phyloP scores from a whole-genome alignment of 306 rosid genomes.

The Sicyos edulis region DNA sequence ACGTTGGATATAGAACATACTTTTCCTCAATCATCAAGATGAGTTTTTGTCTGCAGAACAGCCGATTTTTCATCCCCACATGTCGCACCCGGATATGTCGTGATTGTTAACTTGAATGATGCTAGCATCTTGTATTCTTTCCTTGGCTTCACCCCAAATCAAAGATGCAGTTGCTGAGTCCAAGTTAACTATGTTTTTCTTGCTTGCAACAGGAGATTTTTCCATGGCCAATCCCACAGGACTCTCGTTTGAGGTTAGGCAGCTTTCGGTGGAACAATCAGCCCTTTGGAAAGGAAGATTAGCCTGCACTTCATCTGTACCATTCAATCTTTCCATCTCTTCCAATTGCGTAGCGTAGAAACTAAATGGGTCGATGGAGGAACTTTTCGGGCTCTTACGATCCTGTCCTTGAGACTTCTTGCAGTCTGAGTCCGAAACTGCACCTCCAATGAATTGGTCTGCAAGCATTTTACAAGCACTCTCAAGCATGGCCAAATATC shows the following conservation, averaged over 20 bases:
- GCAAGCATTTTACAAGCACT: slow-evolving; percentile 98
- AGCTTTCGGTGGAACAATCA: slow-evolving; percentile 94
- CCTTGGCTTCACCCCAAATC: slow-evolving; percentile 72
- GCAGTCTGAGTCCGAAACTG: slow-evolving; percentile 53
- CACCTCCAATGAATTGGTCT: slow-evolving; percentile 75
- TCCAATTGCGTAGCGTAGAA: slow-evolving; percentile 54
- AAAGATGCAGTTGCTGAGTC: slow-evolving; percentile 56
- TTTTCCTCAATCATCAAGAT: not conserved
- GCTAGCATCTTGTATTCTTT: slow-evolving; percentile 62
- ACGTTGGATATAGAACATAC: slow-evolving; percentile 1
- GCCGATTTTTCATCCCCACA: slow-evolving; percentile 43
- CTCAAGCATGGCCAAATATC: slow-evolving; percentile 95
- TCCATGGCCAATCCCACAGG: slow-evolving; percentile 66
- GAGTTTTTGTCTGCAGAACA: slow-evolving; percentile 1
- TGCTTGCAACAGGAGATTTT: slow-evolving; percentile 59
- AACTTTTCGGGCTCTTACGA: slow-evolving; percentile 46
- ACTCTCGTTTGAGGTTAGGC: slow-evolving; percentile 86
- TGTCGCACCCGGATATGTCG: slow-evolving; percentile 57
- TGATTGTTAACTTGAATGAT: slow-evolving; percentile 51
- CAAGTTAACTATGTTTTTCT: slow-evolving; percentile 50
- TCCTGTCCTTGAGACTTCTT: slow-evolving; percentile 59
- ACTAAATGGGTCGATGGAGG: slow-evolving; percentile 59
- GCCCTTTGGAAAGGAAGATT: slow-evolving; percentile 54
- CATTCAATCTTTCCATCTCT: slow-evolving; percentile 41
- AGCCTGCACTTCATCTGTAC: slow-evolving; percentile 43